Conservation (phyloP, 345 rosid genomes). For the Hibiscus syriacus region DNA sequence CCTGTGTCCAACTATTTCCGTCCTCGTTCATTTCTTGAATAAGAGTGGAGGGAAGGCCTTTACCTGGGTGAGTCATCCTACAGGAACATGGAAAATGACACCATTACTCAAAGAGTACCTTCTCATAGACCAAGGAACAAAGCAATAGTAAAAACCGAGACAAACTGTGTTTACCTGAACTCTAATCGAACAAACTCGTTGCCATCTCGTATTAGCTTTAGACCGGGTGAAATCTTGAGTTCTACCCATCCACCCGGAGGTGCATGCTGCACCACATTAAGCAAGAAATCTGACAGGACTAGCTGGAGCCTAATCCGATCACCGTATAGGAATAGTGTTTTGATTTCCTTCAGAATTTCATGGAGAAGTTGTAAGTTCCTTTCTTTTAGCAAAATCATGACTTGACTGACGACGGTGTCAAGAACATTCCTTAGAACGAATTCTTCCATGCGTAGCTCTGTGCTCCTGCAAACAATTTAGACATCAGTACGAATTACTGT, state of each 20-base stretch:
- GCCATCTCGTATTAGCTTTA: slow-evolving; percentile 40
- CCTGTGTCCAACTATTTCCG: slow-evolving; percentile 42
- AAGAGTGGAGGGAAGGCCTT: slow-evolving; percentile 55
- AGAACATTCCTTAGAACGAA: slow-evolving; percentile 48
- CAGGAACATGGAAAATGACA: neutral
- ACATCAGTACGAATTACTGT: neutral
- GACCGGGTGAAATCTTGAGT: slow-evolving; percentile 37
- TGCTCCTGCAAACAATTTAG: slow-evolving; percentile 24
- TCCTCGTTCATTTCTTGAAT: slow-evolving; percentile 54
- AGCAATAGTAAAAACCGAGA: neutral
- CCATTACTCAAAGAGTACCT: neutral
- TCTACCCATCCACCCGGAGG: too few relatives aligned
- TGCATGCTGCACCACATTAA: slow-evolving; percentile 48
- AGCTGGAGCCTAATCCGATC: too few relatives aligned
- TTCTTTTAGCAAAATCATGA: slow-evolving; percentile 51
- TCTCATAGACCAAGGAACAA: neutral
- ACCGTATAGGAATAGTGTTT: slow-evolving; percentile 41
- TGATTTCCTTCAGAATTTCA: slow-evolving; percentile 53
- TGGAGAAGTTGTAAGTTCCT: slow-evolving; percentile 48
- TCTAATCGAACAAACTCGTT: slow-evolving; percentile 39
- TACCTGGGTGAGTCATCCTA: slow-evolving; percentile 71
- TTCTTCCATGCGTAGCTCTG: slow-evolving; percentile 53
- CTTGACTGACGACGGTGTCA: slow-evolving; percentile 69
- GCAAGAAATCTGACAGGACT: slow-evolving; percentile 66
- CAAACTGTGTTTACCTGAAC: slow-evolving; percentile 43